Conservation (phyloP, 192 early-diverging fungal genomes). For the Entophlyctis luteolus region DNA sequence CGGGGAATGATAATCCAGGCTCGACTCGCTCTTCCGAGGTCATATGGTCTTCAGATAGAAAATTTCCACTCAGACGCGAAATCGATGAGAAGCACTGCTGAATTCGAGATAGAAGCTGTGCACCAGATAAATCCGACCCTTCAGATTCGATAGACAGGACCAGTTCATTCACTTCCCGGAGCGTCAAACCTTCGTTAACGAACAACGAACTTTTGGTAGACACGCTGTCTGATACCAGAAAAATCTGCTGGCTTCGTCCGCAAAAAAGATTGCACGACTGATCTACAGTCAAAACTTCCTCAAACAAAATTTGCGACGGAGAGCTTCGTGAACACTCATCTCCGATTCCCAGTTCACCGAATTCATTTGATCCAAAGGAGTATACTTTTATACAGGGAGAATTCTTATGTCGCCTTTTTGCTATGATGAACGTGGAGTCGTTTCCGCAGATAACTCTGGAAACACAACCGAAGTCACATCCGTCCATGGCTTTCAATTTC, state of each 20-base stretch:
- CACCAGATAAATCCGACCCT: background rate
- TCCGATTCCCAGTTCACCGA: constrained; percentile 11
- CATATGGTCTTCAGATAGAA: background rate
- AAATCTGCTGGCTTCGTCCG: constrained; percentile 3
- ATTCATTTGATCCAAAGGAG: constrained; percentile 11
- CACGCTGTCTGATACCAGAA: background rate
- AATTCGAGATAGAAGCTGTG: background rate
- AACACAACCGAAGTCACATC: constrained; percentile 3
- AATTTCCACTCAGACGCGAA: background rate
- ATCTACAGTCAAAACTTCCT: background rate
- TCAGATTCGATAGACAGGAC: background rate
- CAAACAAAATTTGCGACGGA: background rate
- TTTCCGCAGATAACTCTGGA: background rate
- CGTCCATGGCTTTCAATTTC: constrained; percentile 2
- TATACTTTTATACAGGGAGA: constrained; percentile 9
- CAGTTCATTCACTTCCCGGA: background rate
- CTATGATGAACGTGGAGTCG: background rate
- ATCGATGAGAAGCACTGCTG: background rate
- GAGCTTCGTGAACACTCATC: background rate
- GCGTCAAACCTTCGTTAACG: background rate
- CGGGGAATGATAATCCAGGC: background rate
- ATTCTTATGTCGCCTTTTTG: background rate
- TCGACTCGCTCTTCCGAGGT: background rate
- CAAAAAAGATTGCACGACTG: background rate
- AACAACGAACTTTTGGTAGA: background rate